These are phyloP conservation scores for Calamus simplicifolius DNA, from an alignment of 176 grass and related monocot species.

Conservation along the genomic window DNA sequence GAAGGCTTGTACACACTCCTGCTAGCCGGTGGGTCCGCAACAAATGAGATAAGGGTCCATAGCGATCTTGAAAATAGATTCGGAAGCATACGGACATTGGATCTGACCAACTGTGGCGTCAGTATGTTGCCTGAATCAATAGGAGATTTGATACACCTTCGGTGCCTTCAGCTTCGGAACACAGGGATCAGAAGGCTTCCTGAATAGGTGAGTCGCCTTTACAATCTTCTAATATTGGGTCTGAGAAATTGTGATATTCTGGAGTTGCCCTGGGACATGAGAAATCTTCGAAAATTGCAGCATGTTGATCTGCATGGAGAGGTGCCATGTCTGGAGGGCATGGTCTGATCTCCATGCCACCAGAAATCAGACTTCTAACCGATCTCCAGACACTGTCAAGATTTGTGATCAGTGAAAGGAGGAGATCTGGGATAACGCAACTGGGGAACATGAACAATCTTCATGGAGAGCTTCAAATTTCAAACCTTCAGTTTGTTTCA, in stretches of 20 bases:
- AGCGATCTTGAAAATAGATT: slow-evolving; percentile 16
- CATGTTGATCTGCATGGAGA: slow-evolving; percentile 14
- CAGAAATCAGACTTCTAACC: slow-evolving; percentile 11
- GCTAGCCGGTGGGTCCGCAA: slow-evolving; percentile 11
- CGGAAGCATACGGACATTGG: background rate
- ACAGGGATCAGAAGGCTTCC: background rate
- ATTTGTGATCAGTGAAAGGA: too few relatives aligned
- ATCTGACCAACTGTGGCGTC: background rate
- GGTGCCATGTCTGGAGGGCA: background rate
- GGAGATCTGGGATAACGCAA: too few relatives aligned
- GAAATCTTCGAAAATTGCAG: too few relatives aligned
- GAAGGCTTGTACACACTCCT: slow-evolving; percentile 24
- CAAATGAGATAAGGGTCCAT: slow-evolving; percentile 4
- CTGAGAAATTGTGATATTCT: too few relatives aligned
- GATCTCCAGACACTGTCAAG: too few relatives aligned
- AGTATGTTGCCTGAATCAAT: background rate
- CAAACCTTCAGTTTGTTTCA: too few relatives aligned
- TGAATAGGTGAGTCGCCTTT: background rate
- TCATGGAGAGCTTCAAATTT: too few relatives aligned
- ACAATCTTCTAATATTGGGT: too few relatives aligned
- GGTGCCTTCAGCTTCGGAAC: background rate
- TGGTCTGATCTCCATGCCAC: slow-evolving; percentile 5
- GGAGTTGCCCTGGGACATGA: too few relatives aligned
- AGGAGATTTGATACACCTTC: slow-evolving; percentile 5
- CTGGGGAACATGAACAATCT: too few relatives aligned